Percentiles rank a stretch among this genome's conserved stretches.
phyloP scores from a whole-genome alignment of 1,139 yeast species.

The Debaryomyces sp. region DNA sequence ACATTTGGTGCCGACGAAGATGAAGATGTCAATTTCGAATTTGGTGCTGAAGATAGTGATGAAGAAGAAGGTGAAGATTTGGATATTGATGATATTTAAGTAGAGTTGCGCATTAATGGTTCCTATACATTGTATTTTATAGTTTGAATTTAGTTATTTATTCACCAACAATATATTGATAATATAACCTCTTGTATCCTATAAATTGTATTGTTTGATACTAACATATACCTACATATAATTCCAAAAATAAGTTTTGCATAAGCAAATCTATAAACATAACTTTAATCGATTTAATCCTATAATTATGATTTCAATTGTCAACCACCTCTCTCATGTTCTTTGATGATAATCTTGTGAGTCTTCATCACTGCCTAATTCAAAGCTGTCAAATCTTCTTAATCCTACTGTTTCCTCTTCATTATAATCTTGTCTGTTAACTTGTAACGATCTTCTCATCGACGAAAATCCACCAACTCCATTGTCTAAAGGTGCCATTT shows the following conservation, averaged over 20 bases:
- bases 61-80: conserved; percentile 67
- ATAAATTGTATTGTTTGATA: neutral
- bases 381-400: conserved; percentile 66
- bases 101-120: conserved; percentile 11
- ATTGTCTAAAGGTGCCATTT: conserved; percentile 74
- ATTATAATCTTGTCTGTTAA: conserved; percentile 53
- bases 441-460: conserved; percentile 66
- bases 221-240: neutral
- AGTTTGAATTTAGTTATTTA: conserved; percentile 8
- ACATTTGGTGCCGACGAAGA: conserved; percentile 97
- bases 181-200: neutral
- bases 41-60: conserved; percentile 89
- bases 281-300: neutral
- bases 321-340: neutral
- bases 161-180: conserved; percentile 6
- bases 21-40: conserved; percentile 97
- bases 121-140: conserved; percentile 10
- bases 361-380: conserved; percentile 50
- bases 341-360: conserved; percentile 8
- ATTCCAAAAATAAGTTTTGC: neutral
- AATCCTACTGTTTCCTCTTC: conserved; percentile 59
- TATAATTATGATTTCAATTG: neutral
- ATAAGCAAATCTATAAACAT: neutral
- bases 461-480: conserved; percentile 77
- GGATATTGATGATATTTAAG: conserved; percentile 79